phyloP scores from a whole-genome alignment of 352 stramenopile species.

The Globisporangium megalacanthum region DNA sequence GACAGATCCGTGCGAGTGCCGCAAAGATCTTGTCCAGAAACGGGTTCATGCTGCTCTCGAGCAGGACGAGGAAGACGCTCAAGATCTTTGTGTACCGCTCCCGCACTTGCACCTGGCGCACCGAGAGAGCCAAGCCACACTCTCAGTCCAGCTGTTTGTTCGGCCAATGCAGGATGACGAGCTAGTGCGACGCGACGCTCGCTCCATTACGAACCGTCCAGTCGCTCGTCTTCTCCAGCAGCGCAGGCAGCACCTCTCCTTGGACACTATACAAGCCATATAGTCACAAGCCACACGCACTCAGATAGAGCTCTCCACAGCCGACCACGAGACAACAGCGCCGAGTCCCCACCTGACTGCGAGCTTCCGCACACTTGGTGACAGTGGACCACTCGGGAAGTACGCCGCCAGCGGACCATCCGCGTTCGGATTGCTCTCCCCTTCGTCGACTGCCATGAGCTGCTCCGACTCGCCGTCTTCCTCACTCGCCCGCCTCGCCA shows the following conservation, averaged over 20 bases:
- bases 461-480: constrained; percentile 18
- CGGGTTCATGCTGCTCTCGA: constrained; percentile 62
- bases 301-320: background rate
- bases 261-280: constrained; percentile 25
- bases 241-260: constrained; percentile 35
- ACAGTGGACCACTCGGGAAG: constrained; percentile 41
- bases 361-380: constrained; percentile 37
- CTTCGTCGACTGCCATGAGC: constrained; percentile 28
- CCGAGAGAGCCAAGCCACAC: background rate
- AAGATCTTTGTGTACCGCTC: constrained; percentile 71
- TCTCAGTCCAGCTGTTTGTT: background rate
- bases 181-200: too few species aligned
- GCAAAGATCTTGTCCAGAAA: constrained; percentile 72
- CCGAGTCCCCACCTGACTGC: constrained; percentile 20
- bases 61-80: constrained; percentile 57
- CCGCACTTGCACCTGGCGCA: constrained; percentile 47
- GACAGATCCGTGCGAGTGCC: constrained; percentile 66
- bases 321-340: background rate
- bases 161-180: background rate
- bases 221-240: constrained; percentile 70
- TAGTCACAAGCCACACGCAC: background rate
- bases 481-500: constrained; percentile 27
- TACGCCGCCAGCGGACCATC: constrained; percentile 30
- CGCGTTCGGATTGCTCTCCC: background rate
- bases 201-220: constrained; percentile 44